Evolutionary conservation across 306 rosid genomes (phyloP), one percentile per base, ranked within the genome.

Genomic region (Pyrus bretschneideri): DNA sequence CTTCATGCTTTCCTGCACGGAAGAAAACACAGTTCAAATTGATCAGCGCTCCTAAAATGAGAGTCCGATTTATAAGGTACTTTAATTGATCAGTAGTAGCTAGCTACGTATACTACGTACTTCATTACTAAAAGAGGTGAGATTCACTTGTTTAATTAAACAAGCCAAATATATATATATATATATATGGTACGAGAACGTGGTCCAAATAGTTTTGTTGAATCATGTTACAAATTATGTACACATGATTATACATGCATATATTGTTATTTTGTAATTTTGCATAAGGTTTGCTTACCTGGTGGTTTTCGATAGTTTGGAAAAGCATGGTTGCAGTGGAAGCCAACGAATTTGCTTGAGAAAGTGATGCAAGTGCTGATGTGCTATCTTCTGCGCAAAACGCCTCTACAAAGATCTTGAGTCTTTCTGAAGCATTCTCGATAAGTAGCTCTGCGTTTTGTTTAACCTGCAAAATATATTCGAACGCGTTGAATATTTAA

Each of bases 1-100:
- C 42, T 67, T 22, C 89, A 81, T 73, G 72, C 87, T 79, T 70
- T 86, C 91, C 97, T 92, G 79, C 67, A 31, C 42, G 31, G 3
- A 18, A 69, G 51, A 27, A 45, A 78, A 22, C 8, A 65, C 61
- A 35, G 3, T 13, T 5, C 21, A 62, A 18, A 1, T 30, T 11
- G 52, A 55, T 72, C 51, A 72, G 35, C 23, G 1, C 3, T 3
- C 44, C 42, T 15, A 0, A 61, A 55, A 59, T 35, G 51, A 35
- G 14, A 55, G 19, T 17, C 11, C 14, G 21, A 14, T 70, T 8
- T 11, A 31, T 4, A 30, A 29, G 11, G 25, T 52, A n/a, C 3
- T 70, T 30, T 29, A 29, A 29, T 52, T 5, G 63, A 54, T 6
- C 3, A 67, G 11, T 19, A 11, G 11, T 23, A 31, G 33, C 33